These are phyloP conservation scores for Croton setiger DNA, from an alignment of 441 rosid genomes.

Conservation along the genomic window DNA sequence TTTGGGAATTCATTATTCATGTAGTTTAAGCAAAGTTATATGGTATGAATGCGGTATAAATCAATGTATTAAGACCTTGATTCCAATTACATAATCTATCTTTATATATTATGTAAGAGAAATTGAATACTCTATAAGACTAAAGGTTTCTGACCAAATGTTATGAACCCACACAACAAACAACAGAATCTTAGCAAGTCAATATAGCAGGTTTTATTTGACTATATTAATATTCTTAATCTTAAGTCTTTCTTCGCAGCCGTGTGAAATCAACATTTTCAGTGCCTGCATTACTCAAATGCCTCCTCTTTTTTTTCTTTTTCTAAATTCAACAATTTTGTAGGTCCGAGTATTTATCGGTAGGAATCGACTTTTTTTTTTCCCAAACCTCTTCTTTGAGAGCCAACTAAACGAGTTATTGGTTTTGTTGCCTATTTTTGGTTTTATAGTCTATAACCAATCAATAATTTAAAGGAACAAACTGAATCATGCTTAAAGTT, in stretches of 20 bases:
- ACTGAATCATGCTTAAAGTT: no score
- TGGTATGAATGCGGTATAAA: not conserved
- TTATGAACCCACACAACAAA: not conserved
- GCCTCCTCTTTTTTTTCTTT: not conserved
- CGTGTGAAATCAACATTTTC: conserved; percentile 11
- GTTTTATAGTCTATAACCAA: no score
- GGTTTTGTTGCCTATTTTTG: no score
- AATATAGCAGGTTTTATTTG: conserved; percentile 20
- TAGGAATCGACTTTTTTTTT: no score
- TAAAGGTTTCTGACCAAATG: not conserved
- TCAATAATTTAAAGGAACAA: no score
- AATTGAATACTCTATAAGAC: not conserved
- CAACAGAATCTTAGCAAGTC: conserved; percentile 7
- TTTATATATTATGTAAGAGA: not conserved
- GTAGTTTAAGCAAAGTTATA: no score
- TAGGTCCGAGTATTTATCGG: no score
- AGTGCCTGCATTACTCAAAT: not conserved
- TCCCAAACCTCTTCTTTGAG: no score
- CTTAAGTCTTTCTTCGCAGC: not conserved
- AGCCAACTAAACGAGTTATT: no score
- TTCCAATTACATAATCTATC: not conserved
- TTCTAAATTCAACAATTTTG: not conserved
- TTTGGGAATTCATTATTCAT: no score
- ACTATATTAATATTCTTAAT: not conserved
- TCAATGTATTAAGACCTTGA: not conserved